phyloP scores from a whole-genome alignment of 805 yeast species.

The Maudiozyma serrabonitensis region DNA sequence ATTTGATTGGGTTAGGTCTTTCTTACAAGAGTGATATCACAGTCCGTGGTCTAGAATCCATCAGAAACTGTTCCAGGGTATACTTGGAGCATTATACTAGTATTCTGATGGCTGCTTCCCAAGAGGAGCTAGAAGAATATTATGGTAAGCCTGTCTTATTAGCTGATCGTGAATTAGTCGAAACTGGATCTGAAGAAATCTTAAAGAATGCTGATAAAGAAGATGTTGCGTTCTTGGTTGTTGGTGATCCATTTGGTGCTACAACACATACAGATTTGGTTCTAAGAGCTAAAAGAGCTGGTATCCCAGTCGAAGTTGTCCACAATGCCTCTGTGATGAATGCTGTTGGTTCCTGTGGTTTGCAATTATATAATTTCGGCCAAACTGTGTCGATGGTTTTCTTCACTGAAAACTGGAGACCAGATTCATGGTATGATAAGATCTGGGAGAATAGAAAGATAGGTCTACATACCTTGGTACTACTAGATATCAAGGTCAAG shows the following conservation, averaged over 20 bases:
- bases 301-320: slow-evolving; percentile 67
- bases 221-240: slow-evolving; percentile 90
- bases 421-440: slow-evolving; percentile 89
- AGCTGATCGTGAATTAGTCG: slow-evolving; percentile 94
- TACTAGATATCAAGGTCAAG: slow-evolving; percentile 89
- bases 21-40: slow-evolving; percentile 86
- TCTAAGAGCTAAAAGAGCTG: slow-evolving; percentile 78
- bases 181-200: slow-evolving; percentile 76
- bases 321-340: slow-evolving; percentile 98
- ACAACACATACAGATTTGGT: slow-evolving; percentile 95
- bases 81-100: slow-evolving; percentile 93
- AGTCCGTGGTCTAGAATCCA: slow-evolving; percentile 83
- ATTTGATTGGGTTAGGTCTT: slow-evolving; percentile 84
- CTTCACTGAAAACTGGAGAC: slow-evolving; percentile 92
- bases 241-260: slow-evolving; percentile 97
- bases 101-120: slow-evolving; percentile 85
- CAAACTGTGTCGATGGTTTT: slow-evolving; percentile 96
- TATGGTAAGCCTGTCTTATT: slow-evolving; percentile 78
- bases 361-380: slow-evolving; percentile 90
- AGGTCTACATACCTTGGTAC: slow-evolving; percentile 82
- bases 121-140: slow-evolving; percentile 62
- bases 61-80: slow-evolving; percentile 77
- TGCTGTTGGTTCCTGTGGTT: slow-evolving; percentile 96
- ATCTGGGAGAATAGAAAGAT: slow-evolving; percentile 79
- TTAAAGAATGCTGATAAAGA: slow-evolving; percentile 65